phyloP scores from a whole-genome alignment of 2,329 filamentous ascomycete genomes.

The Salinomyces thailandicus region DNA sequence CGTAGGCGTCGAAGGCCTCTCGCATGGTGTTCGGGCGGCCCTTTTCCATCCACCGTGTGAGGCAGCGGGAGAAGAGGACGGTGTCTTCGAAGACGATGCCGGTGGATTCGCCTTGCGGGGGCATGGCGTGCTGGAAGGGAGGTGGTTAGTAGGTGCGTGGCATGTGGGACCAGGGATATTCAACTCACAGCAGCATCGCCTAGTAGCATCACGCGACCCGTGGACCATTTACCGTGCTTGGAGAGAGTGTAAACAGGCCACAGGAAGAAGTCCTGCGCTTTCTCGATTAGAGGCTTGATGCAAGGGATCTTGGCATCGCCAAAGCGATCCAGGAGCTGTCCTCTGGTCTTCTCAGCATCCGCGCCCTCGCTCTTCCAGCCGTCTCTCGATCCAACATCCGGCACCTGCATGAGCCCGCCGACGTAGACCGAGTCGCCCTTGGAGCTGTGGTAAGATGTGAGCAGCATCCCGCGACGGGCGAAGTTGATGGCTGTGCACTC shows the following conservation, averaged over 20 bases:
- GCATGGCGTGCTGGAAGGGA: constrained; percentile 35
- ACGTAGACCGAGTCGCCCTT: constrained; percentile 32
- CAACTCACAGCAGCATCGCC: constrained; percentile 34
- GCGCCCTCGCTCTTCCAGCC: constrained; percentile 36
- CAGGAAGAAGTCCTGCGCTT: constrained; percentile 33
- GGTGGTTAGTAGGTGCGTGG: no score
- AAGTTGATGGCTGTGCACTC: constrained; percentile 37
- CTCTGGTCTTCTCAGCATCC: constrained; percentile 33
- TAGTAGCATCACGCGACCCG: constrained; percentile 34
- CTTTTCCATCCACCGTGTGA: constrained; percentile 34
- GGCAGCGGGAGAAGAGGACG: constrained; percentile 37
- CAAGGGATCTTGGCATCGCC: constrained; percentile 30
- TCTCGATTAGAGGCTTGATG: constrained; percentile 30
- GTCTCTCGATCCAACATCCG: constrained; percentile 33
- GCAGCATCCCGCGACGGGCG: constrained; percentile 34
- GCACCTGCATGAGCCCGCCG: constrained; percentile 35
- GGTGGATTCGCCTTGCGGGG: constrained; percentile 41
- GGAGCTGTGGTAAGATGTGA: constrained; percentile 32
- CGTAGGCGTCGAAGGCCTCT: constrained; percentile 40
- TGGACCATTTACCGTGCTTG: constrained; percentile 35
- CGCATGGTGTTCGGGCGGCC: constrained; percentile 28
- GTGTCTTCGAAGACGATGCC: constrained; percentile 45
- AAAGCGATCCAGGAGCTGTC: constrained; percentile 33
- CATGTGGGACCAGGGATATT: no score
- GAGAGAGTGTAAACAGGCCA: constrained; percentile 38